phyloP scores from a whole-genome alignment of 2,329 filamentous ascomycete species.

The Trichophyton benhamiae region DNA sequence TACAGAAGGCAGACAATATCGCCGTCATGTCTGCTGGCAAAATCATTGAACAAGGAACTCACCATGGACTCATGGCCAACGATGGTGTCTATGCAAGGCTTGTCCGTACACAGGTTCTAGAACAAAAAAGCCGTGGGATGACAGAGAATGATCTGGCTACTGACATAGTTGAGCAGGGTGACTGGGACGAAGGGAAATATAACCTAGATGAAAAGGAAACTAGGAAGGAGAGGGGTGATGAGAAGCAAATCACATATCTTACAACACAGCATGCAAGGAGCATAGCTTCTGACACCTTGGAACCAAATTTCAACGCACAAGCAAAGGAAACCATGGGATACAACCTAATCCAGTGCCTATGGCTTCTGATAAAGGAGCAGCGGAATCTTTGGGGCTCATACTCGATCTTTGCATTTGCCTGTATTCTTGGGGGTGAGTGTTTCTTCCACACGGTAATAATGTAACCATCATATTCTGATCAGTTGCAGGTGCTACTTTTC shows the following conservation, averaged over 20 bases:
- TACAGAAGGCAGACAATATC: conserved; percentile 21
- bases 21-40: conserved; percentile 19
- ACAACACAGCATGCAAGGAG: neutral
- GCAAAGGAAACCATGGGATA: conserved; percentile 9
- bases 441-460: neutral
- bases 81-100: conserved; percentile 36
- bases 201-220: neutral
- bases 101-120: conserved; percentile 26
- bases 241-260: conserved; percentile 7
- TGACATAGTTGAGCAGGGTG: neutral
- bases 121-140: conserved; percentile 7
- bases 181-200: neutral
- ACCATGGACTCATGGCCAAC: conserved; percentile 16
- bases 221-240: conserved; percentile 15
- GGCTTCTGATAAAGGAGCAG: neutral
- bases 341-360: conserved; percentile 19
- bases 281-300: conserved; percentile 15
- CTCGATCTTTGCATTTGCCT: conserved; percentile 35
- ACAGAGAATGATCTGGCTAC: neutral
- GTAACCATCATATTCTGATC: neutral
- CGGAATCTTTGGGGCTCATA: conserved; percentile 1
- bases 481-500: conserved; percentile 46
- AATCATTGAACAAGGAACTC: conserved; percentile 19
- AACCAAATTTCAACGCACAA: neutral
- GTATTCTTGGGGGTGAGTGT: conserved; percentile 36